Base-by-base conservation (phyloP, 768 basidiomycete species). In the Trametes meyenii region DNA sequence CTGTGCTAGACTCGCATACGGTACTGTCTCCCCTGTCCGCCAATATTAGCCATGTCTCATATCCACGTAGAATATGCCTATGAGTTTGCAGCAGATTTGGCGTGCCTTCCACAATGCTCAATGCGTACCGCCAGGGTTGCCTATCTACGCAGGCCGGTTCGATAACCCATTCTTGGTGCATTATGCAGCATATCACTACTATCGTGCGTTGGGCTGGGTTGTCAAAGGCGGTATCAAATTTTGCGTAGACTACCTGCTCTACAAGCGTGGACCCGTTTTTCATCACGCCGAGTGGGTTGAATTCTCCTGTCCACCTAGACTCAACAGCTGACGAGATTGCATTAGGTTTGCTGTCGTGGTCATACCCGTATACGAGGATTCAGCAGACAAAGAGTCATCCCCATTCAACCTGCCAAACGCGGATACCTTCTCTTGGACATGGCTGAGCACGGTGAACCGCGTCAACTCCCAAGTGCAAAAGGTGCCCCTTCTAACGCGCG, bases 391-490 rank as follows among this genome's bases (percentile, higher is more conserved):
- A 61, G 75, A 78, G 23, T 72, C 79, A 0, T 94, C 90, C 3
- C 83, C 85, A 0, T 84, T 88, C 66, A 73, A 81, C 23, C 77
- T 92, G 2, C 83, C 83, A 60, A 90, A 92, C 56, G 75, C 83
- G 1, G 76, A 82, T 19, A 90, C 91, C 2, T 91, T 92, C 69
- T 79, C 88, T 11, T 99, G 97, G 97, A 84, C 92, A 13, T 98
- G 95, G 96, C 82, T 99, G 29, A 94, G 93, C 74, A 99, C 97
- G 1, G 84, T 99, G 63, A 98, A 97, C 71, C 86, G 97, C 39
- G 96, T 98, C 13, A 98, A 96, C 73, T 88, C 93, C 0, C 94
- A 97, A 71, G 96, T 98, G 4, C 94, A 95, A 76, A 99, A 99
- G 85, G 96, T 93, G 23, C 59, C 44, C 19, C 38, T 52, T 35